Percentiles rank a stretch among this genome's conserved stretches.
These are phyloP conservation scores for Mycena albidolilacea DNA, from an alignment of 768 basidiomycete species.

Conservation along the genomic window DNA sequence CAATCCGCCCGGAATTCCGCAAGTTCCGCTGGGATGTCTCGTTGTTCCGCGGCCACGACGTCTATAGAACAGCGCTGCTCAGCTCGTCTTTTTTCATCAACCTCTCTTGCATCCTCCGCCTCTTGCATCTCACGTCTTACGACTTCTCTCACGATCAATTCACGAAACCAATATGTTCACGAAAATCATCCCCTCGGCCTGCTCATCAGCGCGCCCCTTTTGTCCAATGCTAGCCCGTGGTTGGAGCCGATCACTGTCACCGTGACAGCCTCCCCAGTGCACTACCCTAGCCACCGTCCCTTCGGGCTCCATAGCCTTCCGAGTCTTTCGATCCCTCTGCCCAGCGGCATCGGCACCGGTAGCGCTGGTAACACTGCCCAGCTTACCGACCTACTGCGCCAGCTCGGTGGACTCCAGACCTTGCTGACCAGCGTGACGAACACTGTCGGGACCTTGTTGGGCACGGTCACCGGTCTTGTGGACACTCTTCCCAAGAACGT, in stretches of 20 bases:
- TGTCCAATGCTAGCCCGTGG: neutral
- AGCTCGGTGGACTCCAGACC: too few relatives aligned
- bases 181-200: constrained; percentile 1
- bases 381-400: neutral
- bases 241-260: neutral
- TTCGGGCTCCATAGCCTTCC: neutral
- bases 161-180: constrained; percentile 7
- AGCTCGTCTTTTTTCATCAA: neutral
- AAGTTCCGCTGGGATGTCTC: neutral
- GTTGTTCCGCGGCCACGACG: neutral
- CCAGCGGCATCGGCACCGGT: neutral
- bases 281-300: neutral
- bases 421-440: neutral
- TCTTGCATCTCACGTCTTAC: neutral
- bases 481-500: neutral
- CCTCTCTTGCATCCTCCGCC: neutral
- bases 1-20: neutral
- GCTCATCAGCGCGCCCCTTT: constrained; percentile 4
- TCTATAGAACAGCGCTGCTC: neutral
- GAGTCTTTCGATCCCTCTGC: neutral
- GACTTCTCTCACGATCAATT: neutral
- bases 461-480: too few relatives aligned
- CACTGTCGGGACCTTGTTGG: neutral
- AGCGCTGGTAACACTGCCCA: neutral
- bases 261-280: neutral